Percentiles rank a stretch among this genome's conserved stretches.
These are phyloP conservation scores for Penicillium pancosmium DNA, from an alignment of 495 filamentous ascomycete species.

Conservation along the genomic window DNA sequence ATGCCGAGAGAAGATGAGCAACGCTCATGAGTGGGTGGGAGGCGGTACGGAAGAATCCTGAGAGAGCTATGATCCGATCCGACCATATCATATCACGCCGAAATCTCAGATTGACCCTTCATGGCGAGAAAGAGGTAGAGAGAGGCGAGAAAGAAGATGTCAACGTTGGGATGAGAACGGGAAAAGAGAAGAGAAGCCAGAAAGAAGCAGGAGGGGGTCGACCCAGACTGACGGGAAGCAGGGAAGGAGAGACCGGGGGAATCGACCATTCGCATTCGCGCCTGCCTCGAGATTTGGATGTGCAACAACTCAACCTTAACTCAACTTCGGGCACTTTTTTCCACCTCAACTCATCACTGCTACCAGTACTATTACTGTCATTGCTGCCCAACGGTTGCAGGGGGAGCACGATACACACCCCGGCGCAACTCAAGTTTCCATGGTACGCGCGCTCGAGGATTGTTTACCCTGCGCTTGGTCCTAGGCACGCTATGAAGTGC, in stretches of 20 bases:
- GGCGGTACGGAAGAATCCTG: background rate
- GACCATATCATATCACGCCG: background rate
- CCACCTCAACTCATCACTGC: background rate
- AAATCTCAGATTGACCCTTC: background rate
- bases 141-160: background rate
- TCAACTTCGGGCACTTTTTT: background rate
- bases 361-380: background rate
- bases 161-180: background rate
- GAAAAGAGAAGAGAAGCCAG: background rate
- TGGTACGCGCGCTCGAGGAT: background rate
- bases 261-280: slow-evolving; percentile 2
- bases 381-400: slow-evolving; percentile 1
- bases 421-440: background rate
- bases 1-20: background rate
- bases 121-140: background rate
- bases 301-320: background rate
- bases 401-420: background rate
- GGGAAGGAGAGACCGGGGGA: slow-evolving; percentile 25
- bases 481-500: background rate
- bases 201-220: slow-evolving; percentile 12
- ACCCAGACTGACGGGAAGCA: slow-evolving; percentile 26
- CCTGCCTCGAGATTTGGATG: background rate
- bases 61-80: background rate
- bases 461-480: slow-evolving; percentile 3
- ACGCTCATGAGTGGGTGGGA: background rate